Conservation (phyloP, 768 basidiomycete species). For the Lactarius evosmus region DNA sequence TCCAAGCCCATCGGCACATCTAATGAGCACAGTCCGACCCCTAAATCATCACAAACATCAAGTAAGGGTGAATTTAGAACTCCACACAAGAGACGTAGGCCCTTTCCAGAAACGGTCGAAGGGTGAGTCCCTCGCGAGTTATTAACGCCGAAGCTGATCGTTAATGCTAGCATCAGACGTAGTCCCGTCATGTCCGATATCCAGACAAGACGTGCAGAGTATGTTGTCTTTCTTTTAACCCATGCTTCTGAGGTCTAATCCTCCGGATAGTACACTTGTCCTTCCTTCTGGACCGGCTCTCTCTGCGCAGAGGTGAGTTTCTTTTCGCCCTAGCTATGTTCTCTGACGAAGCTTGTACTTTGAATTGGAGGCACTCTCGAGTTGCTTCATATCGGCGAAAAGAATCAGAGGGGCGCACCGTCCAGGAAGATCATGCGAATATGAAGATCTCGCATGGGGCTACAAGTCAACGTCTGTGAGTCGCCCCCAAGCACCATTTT, state of each 20-base stretch:
- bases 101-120: neutral
- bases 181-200: neutral
- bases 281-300: neutral
- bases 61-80: slow-evolving; percentile 1
- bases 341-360: neutral
- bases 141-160: neutral
- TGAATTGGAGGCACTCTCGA: neutral
- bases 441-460: slow-evolving; percentile 15
- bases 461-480: slow-evolving; percentile 13
- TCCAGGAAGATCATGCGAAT: slow-evolving; percentile 14
- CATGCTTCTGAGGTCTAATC: neutral
- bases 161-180: neutral
- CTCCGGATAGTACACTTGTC: neutral
- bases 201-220: neutral
- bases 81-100: slow-evolving; percentile 19
- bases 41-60: slow-evolving; percentile 5
- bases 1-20: neutral
- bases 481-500: neutral
- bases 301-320: slow-evolving; percentile 1
- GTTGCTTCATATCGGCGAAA: slow-evolving; percentile 7
- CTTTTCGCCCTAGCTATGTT: neutral
- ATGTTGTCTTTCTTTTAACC: neutral
- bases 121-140: slow-evolving; percentile 6
- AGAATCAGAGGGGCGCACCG: slow-evolving; percentile 5
- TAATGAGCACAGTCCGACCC: neutral